phyloP scores from a whole-genome alignment of 2,329 filamentous ascomycete genomes.

The Verticillium zaregamsianum region DNA sequence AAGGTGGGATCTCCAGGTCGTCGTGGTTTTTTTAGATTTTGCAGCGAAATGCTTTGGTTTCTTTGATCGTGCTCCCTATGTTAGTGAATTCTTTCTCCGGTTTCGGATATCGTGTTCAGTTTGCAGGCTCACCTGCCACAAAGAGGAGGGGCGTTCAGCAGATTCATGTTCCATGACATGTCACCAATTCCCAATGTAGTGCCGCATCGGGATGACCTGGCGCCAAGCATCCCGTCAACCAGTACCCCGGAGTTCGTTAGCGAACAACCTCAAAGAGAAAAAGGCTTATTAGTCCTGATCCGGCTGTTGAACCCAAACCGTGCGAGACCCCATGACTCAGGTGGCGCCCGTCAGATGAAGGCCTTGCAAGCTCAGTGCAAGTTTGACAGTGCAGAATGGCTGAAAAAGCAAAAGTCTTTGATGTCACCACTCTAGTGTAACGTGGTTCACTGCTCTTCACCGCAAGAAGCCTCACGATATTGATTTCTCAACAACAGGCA shows the following conservation, averaged over 20 bases:
- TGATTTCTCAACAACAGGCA: background rate
- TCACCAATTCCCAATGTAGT: too few species aligned
- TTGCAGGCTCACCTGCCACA: too few species aligned
- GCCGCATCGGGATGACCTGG: too few species aligned
- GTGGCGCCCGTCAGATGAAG: background rate
- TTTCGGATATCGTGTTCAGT: too few species aligned
- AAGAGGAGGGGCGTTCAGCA: too few species aligned
- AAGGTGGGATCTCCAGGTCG: too few species aligned
- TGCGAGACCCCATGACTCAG: background rate
- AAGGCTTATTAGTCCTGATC: background rate
- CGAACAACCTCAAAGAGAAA: background rate
- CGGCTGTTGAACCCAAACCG: background rate
- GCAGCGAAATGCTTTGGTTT: too few species aligned
- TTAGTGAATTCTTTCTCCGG: too few species aligned
- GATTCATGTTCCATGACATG: too few species aligned
- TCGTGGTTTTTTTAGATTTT: too few species aligned
- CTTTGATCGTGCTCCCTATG: too few species aligned
- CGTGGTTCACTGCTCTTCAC: background rate
- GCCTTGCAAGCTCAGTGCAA: background rate
- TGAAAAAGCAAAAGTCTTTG: background rate
- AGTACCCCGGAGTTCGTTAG: background rate
- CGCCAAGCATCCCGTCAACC: background rate
- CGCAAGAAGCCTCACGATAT: background rate
- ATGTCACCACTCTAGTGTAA: background rate
- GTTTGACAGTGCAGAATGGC: background rate